Percentiles rank a stretch among this genome's conserved stretches.
phyloP scores from a whole-genome alignment of 768 basidiomycete genomes.

The Multifurca ochricompacta region DNA sequence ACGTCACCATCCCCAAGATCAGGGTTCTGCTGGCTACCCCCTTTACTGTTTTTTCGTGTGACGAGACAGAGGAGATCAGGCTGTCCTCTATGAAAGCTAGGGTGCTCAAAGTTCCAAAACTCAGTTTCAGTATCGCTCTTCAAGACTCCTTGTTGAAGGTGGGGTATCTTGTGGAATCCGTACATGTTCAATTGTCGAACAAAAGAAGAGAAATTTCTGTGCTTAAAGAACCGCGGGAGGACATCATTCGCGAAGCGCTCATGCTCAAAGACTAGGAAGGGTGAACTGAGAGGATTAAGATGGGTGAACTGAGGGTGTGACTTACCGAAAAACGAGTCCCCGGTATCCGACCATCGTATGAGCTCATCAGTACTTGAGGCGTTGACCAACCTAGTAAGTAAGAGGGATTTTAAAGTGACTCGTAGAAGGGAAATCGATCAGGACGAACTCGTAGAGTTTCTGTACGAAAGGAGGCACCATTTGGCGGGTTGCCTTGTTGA shows the following conservation, averaged over 20 bases:
- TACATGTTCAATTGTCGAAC: conserved; percentile 96
- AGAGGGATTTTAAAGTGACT: not conserved
- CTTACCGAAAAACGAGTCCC: conserved; percentile 87
- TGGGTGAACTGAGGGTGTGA: conserved; percentile 6
- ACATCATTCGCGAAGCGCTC: conserved; percentile 86
- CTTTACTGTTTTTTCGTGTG: conserved; percentile 59
- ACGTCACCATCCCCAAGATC: conserved; percentile 16
- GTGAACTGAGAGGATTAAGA: not conserved
- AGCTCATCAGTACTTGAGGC: conserved; percentile 75
- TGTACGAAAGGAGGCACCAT: conserved; percentile 80
- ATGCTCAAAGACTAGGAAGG: conserved; percentile 69
- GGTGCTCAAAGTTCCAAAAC: conserved; percentile 88
- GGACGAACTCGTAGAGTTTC: conserved; percentile 81
- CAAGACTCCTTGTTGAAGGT: conserved; percentile 90
- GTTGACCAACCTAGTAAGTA: conserved; percentile 77
- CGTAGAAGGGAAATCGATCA: conserved; percentile 16
- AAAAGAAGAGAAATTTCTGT: conserved; percentile 89
- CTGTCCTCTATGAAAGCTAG: conserved; percentile 82
- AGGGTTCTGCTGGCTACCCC: conserved; percentile 9
- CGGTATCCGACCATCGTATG: conserved; percentile 86
- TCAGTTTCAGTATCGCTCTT: conserved; percentile 76
- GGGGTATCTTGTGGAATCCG: conserved; percentile 91
- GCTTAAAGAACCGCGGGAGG: conserved; percentile 94
- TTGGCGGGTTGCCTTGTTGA: conserved; percentile 41
- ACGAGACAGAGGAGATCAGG: conserved; percentile 84